A percentile compares a stretch with the other conserved stretches of the same genome.
phyloP scores from a whole-genome alignment of 192 early-diverging fungal genomes.

The Coemansia sp. region DNA sequence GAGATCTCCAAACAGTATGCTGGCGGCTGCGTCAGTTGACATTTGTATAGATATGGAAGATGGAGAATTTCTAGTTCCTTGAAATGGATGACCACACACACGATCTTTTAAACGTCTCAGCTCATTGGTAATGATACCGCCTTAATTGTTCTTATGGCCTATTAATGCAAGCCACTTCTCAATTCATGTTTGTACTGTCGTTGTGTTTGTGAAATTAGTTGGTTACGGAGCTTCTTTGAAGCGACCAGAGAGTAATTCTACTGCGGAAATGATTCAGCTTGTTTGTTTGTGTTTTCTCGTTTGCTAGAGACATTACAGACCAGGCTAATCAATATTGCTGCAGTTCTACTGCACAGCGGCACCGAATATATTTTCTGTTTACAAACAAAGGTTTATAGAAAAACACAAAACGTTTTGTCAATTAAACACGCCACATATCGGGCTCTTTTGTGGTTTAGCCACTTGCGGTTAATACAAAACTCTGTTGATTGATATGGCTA shows the following conservation, averaged over 20 bases:
- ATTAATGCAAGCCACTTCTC: too few species aligned
- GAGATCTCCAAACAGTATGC: constrained; percentile 45
- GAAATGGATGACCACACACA: not conserved
- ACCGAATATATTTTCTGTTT: not conserved
- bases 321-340: not conserved
- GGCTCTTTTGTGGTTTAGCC: not conserved
- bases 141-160: too few species aligned
- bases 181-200: too few species aligned
- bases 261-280: not conserved
- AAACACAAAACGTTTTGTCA: constrained; percentile 6
- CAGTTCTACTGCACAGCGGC: not conserved
- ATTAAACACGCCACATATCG: not conserved
- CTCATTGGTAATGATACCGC: too few species aligned
- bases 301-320: not conserved
- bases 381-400: not conserved
- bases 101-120: not conserved
- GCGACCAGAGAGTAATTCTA: too few species aligned
- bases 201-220: too few species aligned
- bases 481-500: constrained; percentile 4
- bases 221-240: too few species aligned
- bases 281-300: not conserved
- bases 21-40: constrained; percentile 43
- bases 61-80: too few species aligned
- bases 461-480: not conserved
- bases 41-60: constrained; percentile 11